Evolutionary conservation across 2,329 filamentous ascomycete species (phyloP), one percentile per base, ranked within the genome.

Genomic region (Xylaria hypoxylon): DNA sequence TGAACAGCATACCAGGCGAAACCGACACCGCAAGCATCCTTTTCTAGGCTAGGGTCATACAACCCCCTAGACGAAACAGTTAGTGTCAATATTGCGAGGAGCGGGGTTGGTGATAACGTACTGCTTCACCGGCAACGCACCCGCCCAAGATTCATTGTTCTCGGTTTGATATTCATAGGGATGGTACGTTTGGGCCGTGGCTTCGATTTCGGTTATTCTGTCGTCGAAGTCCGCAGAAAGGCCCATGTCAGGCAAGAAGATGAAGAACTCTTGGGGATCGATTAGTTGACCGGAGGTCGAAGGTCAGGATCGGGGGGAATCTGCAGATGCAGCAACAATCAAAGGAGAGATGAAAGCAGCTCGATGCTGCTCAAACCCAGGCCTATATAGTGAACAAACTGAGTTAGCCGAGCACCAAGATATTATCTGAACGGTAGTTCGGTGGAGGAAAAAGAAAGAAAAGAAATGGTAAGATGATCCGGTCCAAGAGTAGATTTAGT

Each of bases 21-120:
- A 80, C 96, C 96, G 77, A 99, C 96, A 92, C 96, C 96, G 79
- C 96, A 99, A 74, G 96, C 94, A 94, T 99, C 96, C 82, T 98
- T 98, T 84, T 98, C 96, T 71, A 96, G 89, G 80, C 90, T 89
- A 70, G 96, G 96, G 83, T 98, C 94, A 80, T 99, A 99, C 58
- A 99, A 89, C 86, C 95, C 96, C 78, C 85, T 86, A 62, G 51
- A 62, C 17, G 38, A 44, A 35, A 35, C 24, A 44, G 65, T 76
- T 55, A 75, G 72, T 59, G 51, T 19, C n/a, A 13, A 8, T 33
- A 17, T 13, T 53, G 22, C 24, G 11, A 40, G 19, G 13, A 24
- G 35, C 17, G 10, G 8, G n/a, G n/a, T n/a, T 22, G 15, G 19
- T 3, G 17, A 50, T 24, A 2, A 80, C 85, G 64, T 80, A 87